A percentile compares a stretch with the other conserved stretches of the same genome.
Conservation (phyloP, 1,284 basidiomycete genomes). For the Porodaedalea pini region DNA sequence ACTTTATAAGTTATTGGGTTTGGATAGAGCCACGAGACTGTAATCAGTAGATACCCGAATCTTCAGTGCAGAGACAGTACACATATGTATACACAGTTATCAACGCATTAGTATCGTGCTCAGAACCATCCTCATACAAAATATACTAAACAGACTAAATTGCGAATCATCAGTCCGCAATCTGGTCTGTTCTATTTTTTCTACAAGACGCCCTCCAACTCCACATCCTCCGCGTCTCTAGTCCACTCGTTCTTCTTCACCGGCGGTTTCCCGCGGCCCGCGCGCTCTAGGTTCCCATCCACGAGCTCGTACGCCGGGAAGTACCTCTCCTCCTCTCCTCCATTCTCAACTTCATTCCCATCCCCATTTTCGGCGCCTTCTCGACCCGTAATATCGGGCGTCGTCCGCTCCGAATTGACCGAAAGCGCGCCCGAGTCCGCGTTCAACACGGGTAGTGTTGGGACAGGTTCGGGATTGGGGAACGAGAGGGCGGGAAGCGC, state of each 20-base stretch:
- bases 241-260: background rate
- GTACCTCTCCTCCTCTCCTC: conserved; percentile 39
- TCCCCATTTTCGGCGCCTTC: conserved; percentile 8
- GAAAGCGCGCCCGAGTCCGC: background rate
- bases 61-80: too few relatives aligned
- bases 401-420: conserved; percentile 13
- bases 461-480: conserved; percentile 5
- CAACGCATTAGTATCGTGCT: too few relatives aligned
- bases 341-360: conserved; percentile 10
- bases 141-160: too few relatives aligned
- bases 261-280: conserved; percentile 42
- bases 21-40: too few relatives aligned
- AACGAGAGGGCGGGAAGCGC: conserved; percentile 13
- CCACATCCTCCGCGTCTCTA: background rate
- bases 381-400: background rate
- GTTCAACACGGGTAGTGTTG: background rate
- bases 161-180: background rate
- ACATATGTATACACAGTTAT: too few relatives aligned
- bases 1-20: background rate
- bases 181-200: background rate
- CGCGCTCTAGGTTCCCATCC: conserved; percentile 77
- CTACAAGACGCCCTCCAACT: conserved; percentile 1
- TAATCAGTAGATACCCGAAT: too few relatives aligned
- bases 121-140: too few relatives aligned
- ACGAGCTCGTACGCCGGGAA: conserved; percentile 76